Conservation (phyloP, 495 filamentous ascomycete species). For the Aspergillus mulundensis region DNA sequence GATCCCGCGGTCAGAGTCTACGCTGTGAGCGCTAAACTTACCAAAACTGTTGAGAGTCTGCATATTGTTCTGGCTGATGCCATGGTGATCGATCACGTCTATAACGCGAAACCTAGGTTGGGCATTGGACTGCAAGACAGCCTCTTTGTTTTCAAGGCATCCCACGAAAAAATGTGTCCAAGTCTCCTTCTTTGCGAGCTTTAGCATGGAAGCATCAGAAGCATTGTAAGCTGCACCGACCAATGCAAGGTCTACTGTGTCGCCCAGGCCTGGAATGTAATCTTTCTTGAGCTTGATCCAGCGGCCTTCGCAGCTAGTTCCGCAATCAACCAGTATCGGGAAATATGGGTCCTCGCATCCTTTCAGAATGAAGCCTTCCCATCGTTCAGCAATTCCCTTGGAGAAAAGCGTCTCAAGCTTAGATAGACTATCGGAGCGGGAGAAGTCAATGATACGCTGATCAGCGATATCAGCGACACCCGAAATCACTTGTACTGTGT, state of each 20-base stretch:
- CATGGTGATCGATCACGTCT: conserved; percentile 48
- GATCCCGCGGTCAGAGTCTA: conserved; percentile 27
- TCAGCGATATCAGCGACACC: conserved; percentile 60
- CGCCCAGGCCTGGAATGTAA: conserved; percentile 75
- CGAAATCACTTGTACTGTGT: conserved; percentile 50
- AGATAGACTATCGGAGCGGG: conserved; percentile 32
- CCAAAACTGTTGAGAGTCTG: conserved; percentile 51
- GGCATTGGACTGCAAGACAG: conserved; percentile 47
- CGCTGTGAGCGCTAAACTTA: conserved; percentile 30
- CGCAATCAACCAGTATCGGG: conserved; percentile 38
- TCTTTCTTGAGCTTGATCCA: conserved; percentile 90
- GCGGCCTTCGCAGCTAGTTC: conserved; percentile 35
- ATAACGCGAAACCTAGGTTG: conserved; percentile 63
- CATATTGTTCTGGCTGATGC: conserved; percentile 48
- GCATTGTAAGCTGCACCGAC: conserved; percentile 67
- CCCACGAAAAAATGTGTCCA: conserved; percentile 82
- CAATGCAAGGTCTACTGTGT: conserved; percentile 76
- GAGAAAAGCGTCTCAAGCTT: conserved; percentile 60
- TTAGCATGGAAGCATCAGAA: conserved; percentile 43
- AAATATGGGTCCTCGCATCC: conserved; percentile 76
- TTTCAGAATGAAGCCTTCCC: conserved; percentile 79
- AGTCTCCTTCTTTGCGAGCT: conserved; percentile 44
- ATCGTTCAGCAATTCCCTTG: conserved; percentile 56
- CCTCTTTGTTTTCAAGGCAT: conserved; percentile 68
- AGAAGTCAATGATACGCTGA: conserved; percentile 62